Conservation (phyloP, 768 basidiomycete genomes). For the Podaxis mareebaensis region DNA sequence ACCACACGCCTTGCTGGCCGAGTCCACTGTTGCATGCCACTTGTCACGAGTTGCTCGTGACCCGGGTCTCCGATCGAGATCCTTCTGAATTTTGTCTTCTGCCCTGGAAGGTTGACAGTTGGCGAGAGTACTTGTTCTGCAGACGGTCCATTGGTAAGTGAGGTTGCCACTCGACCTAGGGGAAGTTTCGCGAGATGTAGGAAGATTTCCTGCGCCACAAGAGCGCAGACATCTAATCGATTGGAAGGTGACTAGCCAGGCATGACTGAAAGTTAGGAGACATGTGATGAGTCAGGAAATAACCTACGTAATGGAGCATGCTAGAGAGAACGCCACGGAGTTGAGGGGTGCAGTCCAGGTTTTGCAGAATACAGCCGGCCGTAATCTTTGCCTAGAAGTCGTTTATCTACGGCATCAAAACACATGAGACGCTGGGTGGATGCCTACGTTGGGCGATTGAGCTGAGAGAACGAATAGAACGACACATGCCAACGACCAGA, state of each 20-base stretch:
- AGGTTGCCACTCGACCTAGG: not conserved
- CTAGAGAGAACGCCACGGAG: constrained; percentile 5
- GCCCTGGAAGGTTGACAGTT: not conserved
- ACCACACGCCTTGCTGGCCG: constrained; percentile 6
- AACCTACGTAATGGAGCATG: constrained; percentile 2
- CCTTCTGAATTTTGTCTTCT: not conserved
- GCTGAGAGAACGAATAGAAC: constrained; percentile 38
- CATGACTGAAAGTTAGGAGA: not conserved
- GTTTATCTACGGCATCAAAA: not conserved
- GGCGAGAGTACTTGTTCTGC: too few species aligned
- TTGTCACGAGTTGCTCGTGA: too few species aligned
- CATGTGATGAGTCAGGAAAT: not conserved
- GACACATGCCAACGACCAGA: constrained; percentile 51
- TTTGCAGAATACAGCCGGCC: not conserved
- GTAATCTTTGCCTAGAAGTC: not conserved
- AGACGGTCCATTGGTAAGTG: not conserved
- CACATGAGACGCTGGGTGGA: constrained; percentile 19
- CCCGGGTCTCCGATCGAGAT: not conserved
- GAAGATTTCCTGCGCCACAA: not conserved
- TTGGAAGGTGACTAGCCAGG: not conserved
- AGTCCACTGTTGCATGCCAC: not conserved
- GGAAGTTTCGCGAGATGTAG: not conserved
- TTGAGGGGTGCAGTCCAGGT: not conserved
- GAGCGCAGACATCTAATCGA: not conserved
- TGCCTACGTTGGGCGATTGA: constrained; percentile 21